These are phyloP conservation scores for Ganoderma resinaceum DNA, from an alignment of 1,284 basidiomycete species.

Conservation along the genomic window DNA sequence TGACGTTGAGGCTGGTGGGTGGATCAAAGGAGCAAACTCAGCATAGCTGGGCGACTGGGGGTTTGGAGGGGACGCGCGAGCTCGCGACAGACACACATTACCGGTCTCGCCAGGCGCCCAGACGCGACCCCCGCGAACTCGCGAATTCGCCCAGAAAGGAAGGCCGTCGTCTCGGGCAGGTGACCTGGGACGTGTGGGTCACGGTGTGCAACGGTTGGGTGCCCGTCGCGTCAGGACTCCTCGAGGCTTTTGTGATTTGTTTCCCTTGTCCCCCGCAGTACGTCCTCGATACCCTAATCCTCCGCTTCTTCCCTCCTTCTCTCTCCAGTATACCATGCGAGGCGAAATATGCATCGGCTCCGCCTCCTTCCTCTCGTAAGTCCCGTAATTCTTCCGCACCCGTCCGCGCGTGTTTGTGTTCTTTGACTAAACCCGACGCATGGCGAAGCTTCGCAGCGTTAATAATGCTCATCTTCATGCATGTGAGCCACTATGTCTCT, in stretches of 20 bases:
- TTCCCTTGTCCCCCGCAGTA: constrained; percentile 23
- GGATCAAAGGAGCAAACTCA: constrained; percentile 19
- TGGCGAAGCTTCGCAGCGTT: constrained; percentile 63
- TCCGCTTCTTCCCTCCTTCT: constrained; percentile 26
- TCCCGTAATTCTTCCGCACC: constrained; percentile 48
- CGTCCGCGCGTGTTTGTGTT: constrained; percentile 17
- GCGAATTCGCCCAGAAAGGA: constrained; percentile 10
- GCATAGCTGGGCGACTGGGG: constrained; percentile 15
- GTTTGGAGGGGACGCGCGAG: constrained; percentile 18
- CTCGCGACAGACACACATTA: constrained; percentile 23
- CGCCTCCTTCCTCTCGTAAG: constrained; percentile 73
- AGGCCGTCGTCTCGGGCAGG: constrained; percentile 16
- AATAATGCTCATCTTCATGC: constrained; percentile 78
- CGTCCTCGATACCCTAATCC: constrained; percentile 40
- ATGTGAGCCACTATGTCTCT: constrained; percentile 55
- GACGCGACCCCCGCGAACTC: constrained; percentile 23
- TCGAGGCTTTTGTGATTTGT: constrained; percentile 28
- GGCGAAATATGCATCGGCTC: constrained; percentile 76
- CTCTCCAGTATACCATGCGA: constrained; percentile 50
- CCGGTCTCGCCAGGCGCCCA: constrained; percentile 19
- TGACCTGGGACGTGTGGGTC: constrained; percentile 18
- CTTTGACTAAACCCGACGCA: constrained; percentile 34
- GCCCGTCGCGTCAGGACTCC: constrained; percentile 31
- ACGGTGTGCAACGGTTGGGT: constrained; percentile 25
- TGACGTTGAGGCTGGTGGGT: neutral